Percentiles rank a stretch among this genome's conserved stretches.
phyloP scores from a whole-genome alignment of 768 basidiomycete genomes.

The Boletales sp. region DNA sequence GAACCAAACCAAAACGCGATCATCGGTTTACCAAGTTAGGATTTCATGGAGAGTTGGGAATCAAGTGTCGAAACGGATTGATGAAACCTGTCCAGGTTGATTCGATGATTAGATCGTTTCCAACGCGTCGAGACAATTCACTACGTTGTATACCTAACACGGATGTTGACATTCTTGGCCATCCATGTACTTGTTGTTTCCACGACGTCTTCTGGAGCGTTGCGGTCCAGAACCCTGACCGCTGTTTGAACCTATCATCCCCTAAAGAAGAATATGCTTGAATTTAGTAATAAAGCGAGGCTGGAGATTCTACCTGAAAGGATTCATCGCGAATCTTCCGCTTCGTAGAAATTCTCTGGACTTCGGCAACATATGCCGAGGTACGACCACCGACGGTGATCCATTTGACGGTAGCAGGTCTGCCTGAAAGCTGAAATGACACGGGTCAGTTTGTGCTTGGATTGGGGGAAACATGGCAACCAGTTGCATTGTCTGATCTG shows the following conservation, averaged over 20 bases:
- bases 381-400: conserved; percentile 75
- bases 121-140: no score
- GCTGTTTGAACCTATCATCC: not conserved
- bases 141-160: no score
- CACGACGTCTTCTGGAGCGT: conserved; percentile 10
- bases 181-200: not conserved
- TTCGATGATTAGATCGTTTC: no score
- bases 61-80: no score
- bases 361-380: conserved; percentile 64
- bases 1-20: no score
- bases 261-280: conserved; percentile 1
- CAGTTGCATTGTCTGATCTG: conserved; percentile 43
- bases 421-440: conserved; percentile 56
- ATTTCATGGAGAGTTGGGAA: no score
- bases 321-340: not conserved
- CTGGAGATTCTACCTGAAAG: not conserved
- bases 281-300: not conserved
- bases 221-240: not conserved
- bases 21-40: no score
- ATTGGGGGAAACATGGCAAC: conserved; percentile 27
- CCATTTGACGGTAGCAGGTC: conserved; percentile 70
- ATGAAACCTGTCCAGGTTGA: no score
- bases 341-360: conserved; percentile 42
- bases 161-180: not conserved
- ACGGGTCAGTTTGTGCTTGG: conserved; percentile 1